Conservation (phyloP, 2,329 filamentous ascomycete species). For the Clarireedia paspali region DNA sequence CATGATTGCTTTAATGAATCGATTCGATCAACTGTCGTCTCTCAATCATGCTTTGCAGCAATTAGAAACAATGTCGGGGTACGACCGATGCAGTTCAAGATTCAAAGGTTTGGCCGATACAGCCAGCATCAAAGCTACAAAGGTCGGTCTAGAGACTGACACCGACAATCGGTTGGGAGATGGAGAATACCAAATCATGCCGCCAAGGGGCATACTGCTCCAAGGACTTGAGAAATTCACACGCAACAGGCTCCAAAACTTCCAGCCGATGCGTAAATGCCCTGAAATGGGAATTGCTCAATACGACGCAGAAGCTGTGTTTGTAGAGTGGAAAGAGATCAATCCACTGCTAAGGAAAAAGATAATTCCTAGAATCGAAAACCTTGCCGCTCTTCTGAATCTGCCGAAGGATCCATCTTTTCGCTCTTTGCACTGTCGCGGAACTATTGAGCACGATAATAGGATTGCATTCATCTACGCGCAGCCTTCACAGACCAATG, state of each 20-base stretch:
- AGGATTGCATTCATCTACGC: neutral
- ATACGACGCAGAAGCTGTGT: conserved; percentile 10
- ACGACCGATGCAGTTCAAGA: neutral
- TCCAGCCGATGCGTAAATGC: neutral
- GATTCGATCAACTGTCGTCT: neutral
- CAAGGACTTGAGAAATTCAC: neutral
- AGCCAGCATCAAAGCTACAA: neutral
- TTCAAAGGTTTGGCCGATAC: neutral
- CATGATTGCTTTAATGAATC: neutral
- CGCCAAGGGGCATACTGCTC: neutral
- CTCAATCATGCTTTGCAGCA: neutral
- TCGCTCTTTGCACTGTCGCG: conserved; percentile 10
- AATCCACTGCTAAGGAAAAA: conserved; percentile 5
- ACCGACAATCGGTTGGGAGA: too few relatives aligned
- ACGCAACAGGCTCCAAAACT: neutral
- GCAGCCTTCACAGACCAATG: neutral
- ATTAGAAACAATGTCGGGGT: neutral
- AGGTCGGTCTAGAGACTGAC: neutral
- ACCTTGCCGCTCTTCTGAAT: conserved; percentile 12
- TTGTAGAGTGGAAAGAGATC: conserved; percentile 16
- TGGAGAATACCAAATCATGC: neutral
- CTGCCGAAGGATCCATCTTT: conserved; percentile 7
- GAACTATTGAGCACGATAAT: neutral
- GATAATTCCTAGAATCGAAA: conserved; percentile 11
- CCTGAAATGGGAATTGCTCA: conserved; percentile 9